phyloP scores from a whole-genome alignment of 2,329 filamentous ascomycete species.

The Zalaria sp. region DNA sequence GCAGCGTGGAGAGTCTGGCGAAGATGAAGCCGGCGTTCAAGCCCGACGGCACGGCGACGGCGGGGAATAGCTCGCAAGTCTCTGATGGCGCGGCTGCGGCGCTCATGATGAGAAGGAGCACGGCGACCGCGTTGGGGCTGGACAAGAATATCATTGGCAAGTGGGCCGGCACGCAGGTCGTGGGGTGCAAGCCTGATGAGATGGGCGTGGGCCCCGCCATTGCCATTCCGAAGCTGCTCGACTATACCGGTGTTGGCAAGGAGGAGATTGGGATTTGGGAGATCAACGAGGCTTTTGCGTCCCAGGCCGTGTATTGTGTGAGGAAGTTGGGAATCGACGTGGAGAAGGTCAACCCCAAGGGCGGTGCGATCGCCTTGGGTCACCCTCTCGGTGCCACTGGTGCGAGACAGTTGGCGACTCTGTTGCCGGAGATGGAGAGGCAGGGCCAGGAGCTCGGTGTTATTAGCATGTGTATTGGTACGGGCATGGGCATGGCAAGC shows the following conservation, averaged over 20 bases:
- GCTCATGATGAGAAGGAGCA: constrained; percentile 72
- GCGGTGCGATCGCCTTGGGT: constrained; percentile 85
- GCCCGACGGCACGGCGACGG: constrained; percentile 60
- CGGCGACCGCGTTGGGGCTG: constrained; percentile 60
- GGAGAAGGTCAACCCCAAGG: constrained; percentile 74
- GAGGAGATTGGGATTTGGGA: constrained; percentile 76
- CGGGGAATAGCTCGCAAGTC: constrained; percentile 75
- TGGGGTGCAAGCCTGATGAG: constrained; percentile 74
- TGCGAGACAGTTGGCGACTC: constrained; percentile 62
- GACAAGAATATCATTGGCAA: constrained; percentile 59
- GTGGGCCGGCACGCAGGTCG: constrained; percentile 63
- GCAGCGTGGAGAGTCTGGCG: constrained; percentile 55
- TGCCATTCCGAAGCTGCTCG: constrained; percentile 71
- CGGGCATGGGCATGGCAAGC: constrained; percentile 38
- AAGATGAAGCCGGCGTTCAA: constrained; percentile 79
- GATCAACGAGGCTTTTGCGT: constrained; percentile 72
- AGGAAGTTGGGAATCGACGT: constrained; percentile 54
- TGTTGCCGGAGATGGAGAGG: constrained; percentile 55
- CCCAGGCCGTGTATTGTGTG: constrained; percentile 55
- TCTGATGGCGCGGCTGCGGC: constrained; percentile 77
- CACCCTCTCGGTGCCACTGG: constrained; percentile 86
- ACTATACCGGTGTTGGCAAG: constrained; percentile 48
- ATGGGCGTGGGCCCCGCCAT: constrained; percentile 87
- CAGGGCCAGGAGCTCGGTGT: constrained; percentile 63
- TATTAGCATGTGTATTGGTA: constrained; percentile 68